Conservation (phyloP, 2,329 filamentous ascomycete species). For the Aspergillus luchuensis region DNA sequence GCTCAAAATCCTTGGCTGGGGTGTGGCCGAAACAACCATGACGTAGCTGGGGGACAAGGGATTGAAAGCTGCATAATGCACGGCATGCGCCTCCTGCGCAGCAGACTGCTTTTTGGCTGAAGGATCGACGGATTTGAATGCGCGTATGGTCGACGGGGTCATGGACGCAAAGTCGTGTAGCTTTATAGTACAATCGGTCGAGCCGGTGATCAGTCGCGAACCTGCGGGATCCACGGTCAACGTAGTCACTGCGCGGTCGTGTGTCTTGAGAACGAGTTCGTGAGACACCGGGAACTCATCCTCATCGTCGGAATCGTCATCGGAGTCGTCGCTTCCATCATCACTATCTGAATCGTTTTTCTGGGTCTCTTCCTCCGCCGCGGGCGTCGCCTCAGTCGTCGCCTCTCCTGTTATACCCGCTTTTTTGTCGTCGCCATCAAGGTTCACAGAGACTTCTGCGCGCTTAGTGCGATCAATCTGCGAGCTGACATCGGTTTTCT, state of each 20-base stretch:
- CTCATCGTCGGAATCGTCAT: conserved; percentile 68
- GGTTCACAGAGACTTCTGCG: conserved; percentile 45
- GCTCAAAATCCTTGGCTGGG: conserved; percentile 85
- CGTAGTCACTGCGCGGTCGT: conserved; percentile 83
- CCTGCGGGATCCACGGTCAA: conserved; percentile 83
- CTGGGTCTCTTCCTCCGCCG: conserved; percentile 28
- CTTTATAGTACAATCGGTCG: conserved; percentile 86
- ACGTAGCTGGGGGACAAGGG: conserved; percentile 76
- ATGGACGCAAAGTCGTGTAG: conserved; percentile 94
- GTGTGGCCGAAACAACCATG: conserved; percentile 83
- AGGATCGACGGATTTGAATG: conserved; percentile 90
- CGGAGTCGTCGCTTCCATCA: conserved; percentile 49
- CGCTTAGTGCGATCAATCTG: conserved; percentile 81
- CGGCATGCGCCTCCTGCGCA: conserved; percentile 78
- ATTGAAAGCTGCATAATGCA: conserved; percentile 86
- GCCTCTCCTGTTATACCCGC: conserved; percentile 24
- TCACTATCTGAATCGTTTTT: neutral
- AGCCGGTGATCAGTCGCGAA: conserved; percentile 82
- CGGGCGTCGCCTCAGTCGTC: conserved; percentile 24
- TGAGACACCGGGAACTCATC: conserved; percentile 93
- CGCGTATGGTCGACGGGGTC: conserved; percentile 89
- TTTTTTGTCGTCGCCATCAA: conserved; percentile 27
- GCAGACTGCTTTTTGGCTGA: conserved; percentile 72
- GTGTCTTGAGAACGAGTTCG: conserved; percentile 88
- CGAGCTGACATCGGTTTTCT: conserved; percentile 70